Evolutionary conservation across 306 rosid species (phyloP).

Genomic region (Inga oerstediana): DNA sequence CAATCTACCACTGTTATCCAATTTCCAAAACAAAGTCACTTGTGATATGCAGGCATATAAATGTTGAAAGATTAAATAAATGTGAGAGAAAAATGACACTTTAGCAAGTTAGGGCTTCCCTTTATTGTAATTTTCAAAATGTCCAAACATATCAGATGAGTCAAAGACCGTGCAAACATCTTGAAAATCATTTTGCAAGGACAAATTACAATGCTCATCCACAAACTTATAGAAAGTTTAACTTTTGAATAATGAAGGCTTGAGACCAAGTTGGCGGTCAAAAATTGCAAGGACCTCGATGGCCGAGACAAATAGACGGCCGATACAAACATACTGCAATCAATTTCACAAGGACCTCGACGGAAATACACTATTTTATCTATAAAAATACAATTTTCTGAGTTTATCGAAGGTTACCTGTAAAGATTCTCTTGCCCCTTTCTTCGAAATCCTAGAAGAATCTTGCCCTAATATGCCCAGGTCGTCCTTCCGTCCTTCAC

Average conservation of each 20-base stretch:
- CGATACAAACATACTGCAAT: no score
- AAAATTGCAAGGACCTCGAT: not conserved
- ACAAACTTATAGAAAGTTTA: constrained; percentile 39
- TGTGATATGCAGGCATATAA: not conserved
- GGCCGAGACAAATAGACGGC: no score
- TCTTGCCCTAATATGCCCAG: no score
- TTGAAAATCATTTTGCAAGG: constrained; percentile 21
- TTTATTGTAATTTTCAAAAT: not conserved
- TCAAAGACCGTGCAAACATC: not conserved
- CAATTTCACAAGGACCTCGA: no score
- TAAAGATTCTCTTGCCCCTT: no score
- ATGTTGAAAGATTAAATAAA: not conserved
- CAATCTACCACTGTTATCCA: not conserved
- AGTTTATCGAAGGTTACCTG: no score
- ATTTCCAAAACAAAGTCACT: not conserved
- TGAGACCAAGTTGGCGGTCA: constrained; percentile 3
- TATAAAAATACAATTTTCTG: no score
- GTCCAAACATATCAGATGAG: not conserved
- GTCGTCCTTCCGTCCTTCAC: no score
- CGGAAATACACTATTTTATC: no score
- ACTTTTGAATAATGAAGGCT: constrained; percentile 3
- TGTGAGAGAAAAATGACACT: not conserved
- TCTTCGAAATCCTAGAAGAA: no score
- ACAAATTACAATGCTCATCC: constrained; percentile 58
- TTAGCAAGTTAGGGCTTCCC: not conserved